Base-by-base conservation (phyloP, 805 yeast genomes). In the Nakazawaea ernobii region DNA sequence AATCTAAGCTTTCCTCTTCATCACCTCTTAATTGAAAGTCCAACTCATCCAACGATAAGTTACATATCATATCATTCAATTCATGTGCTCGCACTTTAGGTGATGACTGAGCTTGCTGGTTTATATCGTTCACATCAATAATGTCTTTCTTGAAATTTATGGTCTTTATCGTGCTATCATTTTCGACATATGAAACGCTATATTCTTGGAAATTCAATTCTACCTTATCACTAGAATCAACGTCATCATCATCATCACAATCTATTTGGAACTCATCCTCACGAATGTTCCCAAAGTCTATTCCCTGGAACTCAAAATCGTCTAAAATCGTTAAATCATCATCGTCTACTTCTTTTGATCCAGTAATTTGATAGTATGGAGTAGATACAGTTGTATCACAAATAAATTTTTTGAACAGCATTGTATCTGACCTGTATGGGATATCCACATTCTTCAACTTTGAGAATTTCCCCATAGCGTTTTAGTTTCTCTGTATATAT, bases 1-100 rank as follows among this genome's bases (percentile, higher is more conserved):
- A 35, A 32, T 54, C 54, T 26, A 52, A 53, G 14, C 44, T 26
- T 9, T 44, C 42, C n/a, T 49, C 52, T n/a, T 50, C 47, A 39
- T 52, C 53, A 3, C 63, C 57, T 50, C 67, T 59, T 24, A 61
- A 59, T 54, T 67, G 70, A 27, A 55, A 49, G 52, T 73, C 77
- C 27, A 71, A 47, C 24, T 62, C 68, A 29, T 59, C 61, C 33
- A 68, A 55, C 8, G 64, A 62, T 8, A 59, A 46, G 15, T 59
- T 57, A 26, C 62, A 63, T 46, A 73, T 56, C 45, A 66, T 59
- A 35, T 56, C 51, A 24, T 71, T 59, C 52, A 72, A 59, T 46
- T 67, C 68, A 32, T 40, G 32, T 4, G 32, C 27, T 11, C n/a
- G n/a, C 10, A 30, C n/a, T 35, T 48, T 48, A 2, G 50, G 50